Evolutionary conservation across 179 eudicot genomes (phyloP).

Genomic region (Silene noctiflora): DNA sequence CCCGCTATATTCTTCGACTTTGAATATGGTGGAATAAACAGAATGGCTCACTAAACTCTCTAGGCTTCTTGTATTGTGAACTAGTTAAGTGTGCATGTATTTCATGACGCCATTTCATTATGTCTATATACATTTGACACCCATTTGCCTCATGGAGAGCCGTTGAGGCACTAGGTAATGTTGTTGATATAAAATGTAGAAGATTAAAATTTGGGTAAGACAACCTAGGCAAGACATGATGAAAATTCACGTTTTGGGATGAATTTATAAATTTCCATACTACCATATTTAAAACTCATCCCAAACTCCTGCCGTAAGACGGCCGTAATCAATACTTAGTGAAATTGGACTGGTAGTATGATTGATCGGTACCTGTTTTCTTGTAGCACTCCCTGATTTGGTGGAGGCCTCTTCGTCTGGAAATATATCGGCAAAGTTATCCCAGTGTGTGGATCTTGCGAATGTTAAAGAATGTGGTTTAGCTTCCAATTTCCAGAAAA

Average conservation of each 20-base stretch:
- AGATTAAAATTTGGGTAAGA: neutral
- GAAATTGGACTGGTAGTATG: neutral
- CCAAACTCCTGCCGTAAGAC: neutral
- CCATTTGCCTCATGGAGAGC: neutral
- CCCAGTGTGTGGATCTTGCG: constrained; percentile 22
- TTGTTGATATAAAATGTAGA: neutral
- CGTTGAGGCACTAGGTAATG: neutral
- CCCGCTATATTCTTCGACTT: neutral
- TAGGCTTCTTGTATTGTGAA: neutral
- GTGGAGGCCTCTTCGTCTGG: constrained; percentile 31
- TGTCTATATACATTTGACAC: neutral
- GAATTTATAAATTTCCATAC: neutral
- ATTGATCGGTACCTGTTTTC: neutral
- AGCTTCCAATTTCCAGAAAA: constrained; percentile 15
- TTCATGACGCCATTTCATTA: neutral
- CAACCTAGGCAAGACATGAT: neutral
- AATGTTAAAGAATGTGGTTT: constrained; percentile 21
- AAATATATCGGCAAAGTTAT: constrained; percentile 21
- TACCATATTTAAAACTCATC: neutral
- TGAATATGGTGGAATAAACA: neutral
- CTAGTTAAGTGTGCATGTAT: neutral
- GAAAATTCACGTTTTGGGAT: neutral
- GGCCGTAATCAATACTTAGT: neutral
- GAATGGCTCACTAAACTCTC: neutral
- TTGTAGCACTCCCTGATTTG: constrained; percentile 27